A percentile compares a stretch with the other conserved stretches of the same genome.
phyloP scores from a whole-genome alignment of 257 asterid species.

The Jacaranda mimosifolia region DNA sequence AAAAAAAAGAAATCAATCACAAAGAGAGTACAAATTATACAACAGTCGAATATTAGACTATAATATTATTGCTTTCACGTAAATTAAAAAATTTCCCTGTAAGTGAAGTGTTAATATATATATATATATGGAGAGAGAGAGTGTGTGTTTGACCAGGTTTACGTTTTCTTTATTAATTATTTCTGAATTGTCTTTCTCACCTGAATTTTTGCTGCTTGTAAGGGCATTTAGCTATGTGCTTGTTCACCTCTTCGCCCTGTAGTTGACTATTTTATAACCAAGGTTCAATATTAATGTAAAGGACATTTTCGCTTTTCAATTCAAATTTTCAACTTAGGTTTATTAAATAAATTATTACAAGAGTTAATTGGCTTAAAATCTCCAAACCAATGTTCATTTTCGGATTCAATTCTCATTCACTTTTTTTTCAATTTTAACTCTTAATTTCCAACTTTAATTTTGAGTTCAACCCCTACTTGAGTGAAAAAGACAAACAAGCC shows the following conservation, averaged over 20 bases:
- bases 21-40: no score
- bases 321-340: constrained; percentile 16
- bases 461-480: no score
- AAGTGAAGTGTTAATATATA: no score
- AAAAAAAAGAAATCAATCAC: no score
- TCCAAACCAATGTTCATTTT: no score
- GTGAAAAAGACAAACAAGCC: no score
- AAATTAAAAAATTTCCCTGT: no score
- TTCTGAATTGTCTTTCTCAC: constrained; percentile 34
- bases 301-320: not conserved
- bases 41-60: not conserved
- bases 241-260: constrained; percentile 36
- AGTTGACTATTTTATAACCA: not conserved
- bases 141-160: constrained; percentile 28
- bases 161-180: not conserved
- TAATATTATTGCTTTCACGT: not conserved
- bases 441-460: no score
- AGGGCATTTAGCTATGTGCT: constrained; percentile 27
- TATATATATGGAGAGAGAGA: no score
- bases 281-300: not conserved
- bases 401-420: no score
- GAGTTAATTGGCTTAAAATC: no score
- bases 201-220: constrained; percentile 40
- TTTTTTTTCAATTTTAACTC: no score
- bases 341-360: not conserved